These are phyloP conservation scores for Leucosporidium yakuticum DNA, from an alignment of 768 basidiomycete species.

Conservation along the genomic window DNA sequence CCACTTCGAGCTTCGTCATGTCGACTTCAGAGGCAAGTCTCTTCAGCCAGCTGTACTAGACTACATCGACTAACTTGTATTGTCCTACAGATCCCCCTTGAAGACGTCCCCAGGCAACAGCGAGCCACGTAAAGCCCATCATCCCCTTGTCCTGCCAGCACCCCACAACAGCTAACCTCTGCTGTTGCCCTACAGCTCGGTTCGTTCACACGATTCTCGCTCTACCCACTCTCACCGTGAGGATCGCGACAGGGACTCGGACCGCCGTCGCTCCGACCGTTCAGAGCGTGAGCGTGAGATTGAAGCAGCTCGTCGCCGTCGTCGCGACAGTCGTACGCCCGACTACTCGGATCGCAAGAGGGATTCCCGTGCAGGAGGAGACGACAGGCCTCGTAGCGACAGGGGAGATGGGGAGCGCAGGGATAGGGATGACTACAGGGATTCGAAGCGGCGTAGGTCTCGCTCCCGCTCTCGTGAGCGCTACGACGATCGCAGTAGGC, in stretches of 20 bases:
- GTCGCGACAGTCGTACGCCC: background rate
- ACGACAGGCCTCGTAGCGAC: background rate
- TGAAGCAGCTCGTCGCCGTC: background rate
- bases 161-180: background rate
- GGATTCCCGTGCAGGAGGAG: no score
- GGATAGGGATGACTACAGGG: background rate
- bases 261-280: no score
- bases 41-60: no score
- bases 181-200: background rate
- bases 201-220: slow-evolving; percentile 3
- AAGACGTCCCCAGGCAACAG: no score
- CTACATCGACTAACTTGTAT: no score
- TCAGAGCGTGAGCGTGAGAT: no score
- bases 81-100: no score
- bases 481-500: background rate
- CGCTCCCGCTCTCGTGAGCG: background rate
- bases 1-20: no score
- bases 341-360: background rate
- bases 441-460: background rate
- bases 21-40: no score
- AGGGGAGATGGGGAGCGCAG: no score
- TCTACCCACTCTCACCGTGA: background rate
- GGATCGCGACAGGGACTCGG: background rate
- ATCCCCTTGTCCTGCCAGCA: no score
- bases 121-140: background rate